Percentiles rank a stretch among this genome's conserved stretches.
phyloP scores from a whole-genome alignment of 441 rosid species.

The Populus hybrid region DNA sequence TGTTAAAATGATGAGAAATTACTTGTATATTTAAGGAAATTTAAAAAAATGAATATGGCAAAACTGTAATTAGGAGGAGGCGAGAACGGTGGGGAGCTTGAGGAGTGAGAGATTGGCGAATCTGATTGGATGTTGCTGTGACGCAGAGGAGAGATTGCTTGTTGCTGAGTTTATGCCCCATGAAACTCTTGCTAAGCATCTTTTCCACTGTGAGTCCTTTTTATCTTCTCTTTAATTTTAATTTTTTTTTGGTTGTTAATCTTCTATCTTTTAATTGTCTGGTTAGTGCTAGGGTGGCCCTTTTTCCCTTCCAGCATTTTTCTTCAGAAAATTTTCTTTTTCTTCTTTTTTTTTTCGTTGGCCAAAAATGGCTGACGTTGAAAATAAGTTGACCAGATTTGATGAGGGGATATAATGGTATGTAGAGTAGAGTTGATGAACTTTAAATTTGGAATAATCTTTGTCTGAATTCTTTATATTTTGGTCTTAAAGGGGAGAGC shows the following conservation, averaged over 20 bases:
- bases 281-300: background rate
- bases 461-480: background rate
- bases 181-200: conserved; percentile 89
- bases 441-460: background rate
- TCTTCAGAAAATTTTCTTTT: background rate
- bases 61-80: conserved; percentile 61
- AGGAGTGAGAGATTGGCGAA: conserved; percentile 77
- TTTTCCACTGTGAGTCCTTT: conserved; percentile 63
- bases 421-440: background rate
- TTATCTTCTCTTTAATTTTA: background rate
- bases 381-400: background rate
- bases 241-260: background rate
- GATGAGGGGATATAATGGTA: background rate
- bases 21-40: background rate
- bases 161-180: conserved; percentile 96
- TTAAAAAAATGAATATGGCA: background rate
- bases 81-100: conserved; percentile 79
- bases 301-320: background rate
- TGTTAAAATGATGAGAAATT: background rate
- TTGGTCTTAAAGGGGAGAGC: conserved; percentile 65
- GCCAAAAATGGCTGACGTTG: background rate
- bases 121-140: conserved; percentile 84
- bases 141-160: conserved; percentile 86
- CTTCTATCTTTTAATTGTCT: background rate
- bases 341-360: background rate